phyloP scores from a whole-genome alignment of 139 green algal genomes.

The Desmodesmus armatus region DNA sequence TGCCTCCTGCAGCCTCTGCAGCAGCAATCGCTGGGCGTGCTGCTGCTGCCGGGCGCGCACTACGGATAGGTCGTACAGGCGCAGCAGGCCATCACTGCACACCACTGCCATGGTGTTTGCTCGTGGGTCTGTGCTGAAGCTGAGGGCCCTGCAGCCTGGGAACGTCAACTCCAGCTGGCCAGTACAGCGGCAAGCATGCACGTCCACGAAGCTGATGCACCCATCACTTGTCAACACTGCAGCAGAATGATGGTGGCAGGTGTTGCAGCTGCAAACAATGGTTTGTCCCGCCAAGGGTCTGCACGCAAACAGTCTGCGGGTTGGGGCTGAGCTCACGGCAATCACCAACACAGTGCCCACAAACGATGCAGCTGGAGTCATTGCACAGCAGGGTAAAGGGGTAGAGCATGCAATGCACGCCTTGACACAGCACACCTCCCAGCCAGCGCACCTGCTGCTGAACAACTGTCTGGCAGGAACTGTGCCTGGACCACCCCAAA shows the following conservation, averaged over 20 bases:
- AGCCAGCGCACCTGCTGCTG: slow-evolving; percentile 37
- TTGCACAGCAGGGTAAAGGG: background rate
- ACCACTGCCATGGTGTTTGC: slow-evolving; percentile 58
- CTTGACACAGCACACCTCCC: background rate
- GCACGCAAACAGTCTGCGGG: too few species aligned
- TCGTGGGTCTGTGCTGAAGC: slow-evolving; percentile 54
- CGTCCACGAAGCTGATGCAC: slow-evolving; percentile 51
- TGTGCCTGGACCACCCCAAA: slow-evolving; percentile 29
- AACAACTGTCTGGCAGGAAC: slow-evolving; percentile 34
- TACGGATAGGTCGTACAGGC: slow-evolving; percentile 59
- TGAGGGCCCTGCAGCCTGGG: slow-evolving; percentile 37
- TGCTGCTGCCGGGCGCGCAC: slow-evolving; percentile 1
- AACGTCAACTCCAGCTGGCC: slow-evolving; percentile 31
- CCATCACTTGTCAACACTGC: slow-evolving; percentile 58
- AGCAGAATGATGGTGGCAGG: background rate
- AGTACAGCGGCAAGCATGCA: slow-evolving; percentile 1
- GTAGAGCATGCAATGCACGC: background rate
- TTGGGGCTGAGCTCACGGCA: too few species aligned
- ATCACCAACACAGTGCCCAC: too few species aligned
- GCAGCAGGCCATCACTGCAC: slow-evolving; percentile 55
- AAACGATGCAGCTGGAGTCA: too few species aligned
- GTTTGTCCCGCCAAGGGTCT: background rate
- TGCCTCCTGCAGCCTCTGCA: slow-evolving; percentile 1
- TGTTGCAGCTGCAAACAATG: background rate
- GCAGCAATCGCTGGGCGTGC: background rate